Evolutionary conservation across 2,329 filamentous ascomycete species (phyloP).

Genomic region (Paracoccidioides lutzii): DNA sequence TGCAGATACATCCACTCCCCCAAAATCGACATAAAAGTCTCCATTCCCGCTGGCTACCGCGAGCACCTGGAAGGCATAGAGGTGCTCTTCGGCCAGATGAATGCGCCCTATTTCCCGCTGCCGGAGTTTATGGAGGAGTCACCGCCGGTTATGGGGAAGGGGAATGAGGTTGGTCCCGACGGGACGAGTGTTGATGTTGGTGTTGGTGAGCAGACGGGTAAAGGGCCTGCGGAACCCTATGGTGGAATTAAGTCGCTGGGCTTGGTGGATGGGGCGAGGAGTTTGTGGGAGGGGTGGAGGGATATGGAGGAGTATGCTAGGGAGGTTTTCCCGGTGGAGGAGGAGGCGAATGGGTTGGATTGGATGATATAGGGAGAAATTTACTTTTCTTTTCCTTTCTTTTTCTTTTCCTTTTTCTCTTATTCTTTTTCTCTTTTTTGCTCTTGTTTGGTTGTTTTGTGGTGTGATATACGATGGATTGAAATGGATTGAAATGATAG

Average conservation of each 20-base stretch:
- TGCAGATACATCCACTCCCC: constrained; percentile 66
- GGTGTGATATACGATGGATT: too few species aligned
- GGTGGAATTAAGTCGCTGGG: constrained; percentile 48
- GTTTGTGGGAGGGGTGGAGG: constrained; percentile 82
- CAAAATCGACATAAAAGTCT: constrained; percentile 66
- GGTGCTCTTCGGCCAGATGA: constrained; percentile 44
- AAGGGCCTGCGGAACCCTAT: constrained; percentile 36
- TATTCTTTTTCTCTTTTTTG: too few species aligned
- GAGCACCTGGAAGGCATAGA: constrained; percentile 64
- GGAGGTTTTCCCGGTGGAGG: constrained; percentile 88
- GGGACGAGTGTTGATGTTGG: too few species aligned
- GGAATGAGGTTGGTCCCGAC: constrained; percentile 5
- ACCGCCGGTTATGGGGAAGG: not conserved
- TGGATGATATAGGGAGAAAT: constrained; percentile 57
- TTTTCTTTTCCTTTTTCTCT: too few species aligned
- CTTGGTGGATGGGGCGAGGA: constrained; percentile 61
- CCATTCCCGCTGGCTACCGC: constrained; percentile 76
- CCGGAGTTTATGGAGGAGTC: constrained; percentile 36
- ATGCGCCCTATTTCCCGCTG: constrained; percentile 51
- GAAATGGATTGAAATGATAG: too few species aligned
- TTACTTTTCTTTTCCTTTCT: too few species aligned
- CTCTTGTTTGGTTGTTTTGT: too few species aligned
- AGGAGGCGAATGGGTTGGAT: constrained; percentile 80
- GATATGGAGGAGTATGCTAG: constrained; percentile 88
- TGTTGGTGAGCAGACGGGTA: constrained; percentile 16